A percentile compares a stretch with the other conserved stretches of the same genome.
Conservation (phyloP, 345 rosid genomes). For the Luvunga scandens region DNA sequence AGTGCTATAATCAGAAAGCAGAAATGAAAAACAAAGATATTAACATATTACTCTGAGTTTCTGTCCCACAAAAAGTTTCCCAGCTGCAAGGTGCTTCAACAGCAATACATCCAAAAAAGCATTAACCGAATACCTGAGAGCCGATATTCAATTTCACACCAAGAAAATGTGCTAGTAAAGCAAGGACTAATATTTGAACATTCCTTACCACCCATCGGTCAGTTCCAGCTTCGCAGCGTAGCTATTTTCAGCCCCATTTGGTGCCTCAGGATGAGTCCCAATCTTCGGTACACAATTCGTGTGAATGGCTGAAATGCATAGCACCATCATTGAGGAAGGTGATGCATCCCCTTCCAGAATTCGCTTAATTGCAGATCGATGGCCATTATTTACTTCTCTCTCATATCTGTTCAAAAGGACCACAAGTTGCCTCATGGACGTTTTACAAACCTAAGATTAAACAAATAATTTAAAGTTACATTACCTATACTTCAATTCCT, state of each 20-base stretch:
- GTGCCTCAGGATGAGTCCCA: conserved; percentile 27
- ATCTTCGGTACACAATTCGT: conserved; percentile 27
- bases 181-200: conserved; percentile 13
- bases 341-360: conserved; percentile 82
- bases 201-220: conserved; percentile 91
- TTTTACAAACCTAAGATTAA: conserved; percentile 15
- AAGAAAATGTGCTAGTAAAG: conserved; percentile 4
- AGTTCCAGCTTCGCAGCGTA: conserved; percentile 61
- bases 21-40: conserved; percentile 18
- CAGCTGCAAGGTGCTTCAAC: conserved; percentile 58
- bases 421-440: conserved; percentile 15
- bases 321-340: conserved; percentile 70
- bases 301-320: conserved; percentile 66
- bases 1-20: background rate
- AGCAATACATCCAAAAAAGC: conserved; percentile 67
- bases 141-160: conserved; percentile 19
- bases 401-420: conserved; percentile 60
- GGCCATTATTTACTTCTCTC: conserved; percentile 90
- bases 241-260: conserved; percentile 34
- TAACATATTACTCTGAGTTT: conserved; percentile 68
- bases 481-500: conserved; percentile 94
- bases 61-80: conserved; percentile 84
- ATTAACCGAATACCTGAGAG: conserved; percentile 72
- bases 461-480: conserved; percentile 8
- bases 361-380: conserved; percentile 83